A percentile compares a stretch with the other conserved stretches of the same genome.
These are phyloP conservation scores for Puccinia horiana DNA, from an alignment of 1,284 basidiomycete species.

Conservation along the genomic window DNA sequence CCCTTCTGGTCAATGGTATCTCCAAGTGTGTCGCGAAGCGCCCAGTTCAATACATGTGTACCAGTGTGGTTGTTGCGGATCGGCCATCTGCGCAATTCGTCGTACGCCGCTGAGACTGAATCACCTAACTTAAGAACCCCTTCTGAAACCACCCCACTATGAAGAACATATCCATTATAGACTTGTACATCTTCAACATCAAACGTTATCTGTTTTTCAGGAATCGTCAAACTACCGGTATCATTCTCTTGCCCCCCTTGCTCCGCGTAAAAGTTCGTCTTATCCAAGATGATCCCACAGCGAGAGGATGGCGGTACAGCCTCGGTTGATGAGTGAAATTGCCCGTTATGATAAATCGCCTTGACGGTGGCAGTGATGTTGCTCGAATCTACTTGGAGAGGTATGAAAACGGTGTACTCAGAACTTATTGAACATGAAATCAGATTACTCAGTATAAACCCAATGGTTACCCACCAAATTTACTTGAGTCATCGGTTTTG, in stretches of 20 bases:
- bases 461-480: constrained; percentile 70
- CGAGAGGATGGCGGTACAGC: constrained; percentile 66
- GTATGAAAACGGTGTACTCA: background rate
- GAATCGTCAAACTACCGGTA: constrained; percentile 85
- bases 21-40: constrained; percentile 85
- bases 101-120: constrained; percentile 72
- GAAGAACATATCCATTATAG: constrained; percentile 81
- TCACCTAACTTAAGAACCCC: constrained; percentile 71
- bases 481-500: constrained; percentile 89
- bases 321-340: constrained; percentile 72
- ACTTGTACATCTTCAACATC: constrained; percentile 89
- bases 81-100: constrained; percentile 86
- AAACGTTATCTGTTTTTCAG: constrained; percentile 84
- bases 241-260: constrained; percentile 96
- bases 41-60: constrained; percentile 96
- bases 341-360: constrained; percentile 80
- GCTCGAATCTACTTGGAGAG: constrained; percentile 1
- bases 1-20: constrained; percentile 98
- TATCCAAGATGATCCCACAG: constrained; percentile 87
- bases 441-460: background rate
- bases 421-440: background rate
- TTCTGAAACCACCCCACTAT: constrained; percentile 75
- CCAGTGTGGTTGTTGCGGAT: constrained; percentile 97
- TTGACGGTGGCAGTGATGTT: constrained; percentile 76
- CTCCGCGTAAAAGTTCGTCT: constrained; percentile 97